Percentiles rank a stretch among this genome's conserved stretches.
These are phyloP conservation scores for Leccinum incarnatum DNA, from an alignment of 768 basidiomycete species.

Conservation along the genomic window DNA sequence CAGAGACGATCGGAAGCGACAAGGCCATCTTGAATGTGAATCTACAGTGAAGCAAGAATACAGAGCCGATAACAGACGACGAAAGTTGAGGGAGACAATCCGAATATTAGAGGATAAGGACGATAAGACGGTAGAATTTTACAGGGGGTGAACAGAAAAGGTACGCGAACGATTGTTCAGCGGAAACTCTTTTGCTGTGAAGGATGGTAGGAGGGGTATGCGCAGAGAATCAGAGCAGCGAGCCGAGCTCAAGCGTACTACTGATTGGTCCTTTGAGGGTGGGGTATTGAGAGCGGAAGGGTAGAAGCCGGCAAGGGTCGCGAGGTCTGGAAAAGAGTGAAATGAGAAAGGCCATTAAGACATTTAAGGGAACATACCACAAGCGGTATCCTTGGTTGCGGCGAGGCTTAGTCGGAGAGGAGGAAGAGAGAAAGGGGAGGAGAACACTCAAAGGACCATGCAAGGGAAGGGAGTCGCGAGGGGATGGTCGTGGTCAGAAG, in stretches of 20 bases:
- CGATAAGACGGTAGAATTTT: constrained; percentile 26
- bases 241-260: constrained; percentile 71
- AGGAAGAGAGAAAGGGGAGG: constrained; percentile 27
- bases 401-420: constrained; percentile 41
- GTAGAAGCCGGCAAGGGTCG: constrained; percentile 90
- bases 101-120: constrained; percentile 17
- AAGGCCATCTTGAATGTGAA: constrained; percentile 31
- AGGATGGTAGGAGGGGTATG: constrained; percentile 5
- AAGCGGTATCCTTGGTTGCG: constrained; percentile 54
- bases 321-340: constrained; percentile 58
- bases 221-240: constrained; percentile 44
- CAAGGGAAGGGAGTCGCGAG: constrained; percentile 24
- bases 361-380: constrained; percentile 33
- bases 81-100: background rate
- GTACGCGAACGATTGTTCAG: constrained; percentile 47
- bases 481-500: constrained; percentile 29
- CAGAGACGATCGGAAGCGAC: constrained; percentile 39
- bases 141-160: constrained; percentile 25
- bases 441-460: constrained; percentile 37
- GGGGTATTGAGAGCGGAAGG: constrained; percentile 41
- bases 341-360: background rate
- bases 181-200: constrained; percentile 35
- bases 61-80: constrained; percentile 8
- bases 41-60: constrained; percentile 17
- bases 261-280: constrained; percentile 39